Conservation (phyloP, 2,329 filamentous ascomycete genomes). For the Colletotrichum navitas region DNA sequence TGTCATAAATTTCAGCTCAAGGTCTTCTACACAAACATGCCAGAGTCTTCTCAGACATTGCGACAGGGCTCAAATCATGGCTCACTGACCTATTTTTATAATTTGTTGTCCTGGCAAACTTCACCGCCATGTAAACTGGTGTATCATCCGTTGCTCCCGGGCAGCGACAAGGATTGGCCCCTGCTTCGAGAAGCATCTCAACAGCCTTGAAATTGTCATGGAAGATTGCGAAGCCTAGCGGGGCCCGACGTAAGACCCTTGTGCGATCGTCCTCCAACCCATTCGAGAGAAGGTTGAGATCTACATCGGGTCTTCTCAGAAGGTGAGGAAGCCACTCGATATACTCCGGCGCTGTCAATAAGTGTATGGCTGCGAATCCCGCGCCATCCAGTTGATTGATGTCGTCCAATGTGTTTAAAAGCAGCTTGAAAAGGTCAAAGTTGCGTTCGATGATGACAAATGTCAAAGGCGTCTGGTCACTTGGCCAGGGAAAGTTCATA, state of each 20-base stretch:
- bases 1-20: neutral
- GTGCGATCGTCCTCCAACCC: neutral
- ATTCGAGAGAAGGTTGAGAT: slow-evolving; percentile 29
- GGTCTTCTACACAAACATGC: no score
- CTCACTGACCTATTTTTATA: neutral
- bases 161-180: slow-evolving; percentile 42
- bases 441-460: slow-evolving; percentile 34
- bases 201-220: slow-evolving; percentile 39
- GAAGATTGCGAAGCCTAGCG: slow-evolving; percentile 43
- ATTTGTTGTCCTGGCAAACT: neutral
- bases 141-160: slow-evolving; percentile 5
- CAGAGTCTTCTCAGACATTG: neutral
- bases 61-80: rapidly evolving
- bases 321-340: slow-evolving; percentile 35
- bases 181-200: slow-evolving; percentile 43
- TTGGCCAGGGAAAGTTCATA: slow-evolving; percentile 9
- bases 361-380: slow-evolving; percentile 39
- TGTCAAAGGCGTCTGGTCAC: slow-evolving; percentile 28
- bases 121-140: slow-evolving; percentile 29
- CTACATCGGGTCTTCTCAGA: slow-evolving; percentile 20
- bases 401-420: slow-evolving; percentile 4
- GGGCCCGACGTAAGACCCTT: slow-evolving; percentile 25
- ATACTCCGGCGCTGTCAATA: slow-evolving; percentile 40
- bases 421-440: slow-evolving; percentile 41
- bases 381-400: slow-evolving; percentile 40